Conservation (phyloP, 2,329 filamentous ascomycete species). For the Beauveria scarabaeidicola region DNA sequence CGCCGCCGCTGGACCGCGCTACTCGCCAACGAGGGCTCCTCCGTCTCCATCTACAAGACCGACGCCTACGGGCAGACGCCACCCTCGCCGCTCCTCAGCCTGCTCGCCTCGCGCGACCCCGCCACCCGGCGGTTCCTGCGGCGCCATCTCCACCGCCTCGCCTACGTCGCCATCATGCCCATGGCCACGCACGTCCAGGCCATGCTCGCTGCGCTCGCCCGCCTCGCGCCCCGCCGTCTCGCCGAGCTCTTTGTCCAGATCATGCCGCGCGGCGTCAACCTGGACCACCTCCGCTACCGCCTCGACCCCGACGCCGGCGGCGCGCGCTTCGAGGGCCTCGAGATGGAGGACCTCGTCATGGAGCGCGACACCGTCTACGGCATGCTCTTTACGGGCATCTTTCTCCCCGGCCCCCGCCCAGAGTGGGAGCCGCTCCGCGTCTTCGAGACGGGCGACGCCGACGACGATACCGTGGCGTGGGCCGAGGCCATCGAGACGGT, state of each 20-base stretch:
- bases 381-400: conserved; percentile 33
- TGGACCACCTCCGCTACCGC: conserved; percentile 22
- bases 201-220: not conserved
- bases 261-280: conserved; percentile 28
- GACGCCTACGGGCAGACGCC: conserved; percentile 18
- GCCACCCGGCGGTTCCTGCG: conserved; percentile 27
- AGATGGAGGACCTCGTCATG: conserved; percentile 40
- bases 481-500: conserved; percentile 34
- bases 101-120: conserved; percentile 26
- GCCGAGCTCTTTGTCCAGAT: conserved; percentile 47
- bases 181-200: conserved; percentile 47
- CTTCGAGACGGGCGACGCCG: conserved; percentile 43
- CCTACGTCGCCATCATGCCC: conserved; percentile 61
- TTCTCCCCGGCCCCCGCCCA: conserved; percentile 19
- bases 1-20: conserved; percentile 57
- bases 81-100: conserved; percentile 36
- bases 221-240: conserved; percentile 20
- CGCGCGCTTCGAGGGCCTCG: conserved; percentile 21
- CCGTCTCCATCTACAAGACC: conserved; percentile 54
- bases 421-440: conserved; percentile 34
- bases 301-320: not conserved
- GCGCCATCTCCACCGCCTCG: conserved; percentile 38
- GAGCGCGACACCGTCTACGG: conserved; percentile 44
- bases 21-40: conserved; percentile 67
- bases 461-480: conserved; percentile 36